These are phyloP conservation scores for Daldinia sp. DNA, from an alignment of 2,329 filamentous ascomycete species.

Conservation along the genomic window DNA sequence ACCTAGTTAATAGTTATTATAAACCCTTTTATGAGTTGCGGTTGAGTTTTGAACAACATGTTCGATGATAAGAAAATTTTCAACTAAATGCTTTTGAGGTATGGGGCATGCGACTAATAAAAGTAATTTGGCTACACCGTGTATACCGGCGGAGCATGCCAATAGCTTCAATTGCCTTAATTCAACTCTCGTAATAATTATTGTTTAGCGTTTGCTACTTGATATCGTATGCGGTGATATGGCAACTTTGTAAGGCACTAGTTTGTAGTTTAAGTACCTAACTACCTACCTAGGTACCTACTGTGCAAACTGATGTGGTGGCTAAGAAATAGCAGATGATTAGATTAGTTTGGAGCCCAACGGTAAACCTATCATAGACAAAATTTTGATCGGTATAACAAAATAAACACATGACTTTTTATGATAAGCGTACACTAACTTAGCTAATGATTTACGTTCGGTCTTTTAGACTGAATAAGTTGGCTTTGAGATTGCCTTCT, in stretches of 20 bases:
- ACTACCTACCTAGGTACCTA: neutral
- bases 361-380: neutral
- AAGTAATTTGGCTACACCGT: neutral
- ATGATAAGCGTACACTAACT: neutral
- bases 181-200: constrained; percentile 2
- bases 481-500: neutral
- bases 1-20: neutral
- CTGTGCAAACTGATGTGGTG: neutral
- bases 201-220: constrained; percentile 1
- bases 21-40: neutral
- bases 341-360: neutral
- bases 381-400: neutral
- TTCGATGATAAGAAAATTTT: neutral
- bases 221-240: neutral
- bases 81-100: neutral
- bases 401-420: neutral
- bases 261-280: neutral
- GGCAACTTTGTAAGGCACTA: neutral
- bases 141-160: neutral
- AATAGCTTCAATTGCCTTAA: neutral
- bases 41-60: neutral
- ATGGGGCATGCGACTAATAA: neutral
- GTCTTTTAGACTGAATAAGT: neutral
- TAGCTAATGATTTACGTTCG: neutral
- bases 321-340: neutral